Evolutionary conservation across 1,284 basidiomycete species (phyloP), one percentile per base, ranked within the genome.

Genomic region (Puccinia novopanici): DNA sequence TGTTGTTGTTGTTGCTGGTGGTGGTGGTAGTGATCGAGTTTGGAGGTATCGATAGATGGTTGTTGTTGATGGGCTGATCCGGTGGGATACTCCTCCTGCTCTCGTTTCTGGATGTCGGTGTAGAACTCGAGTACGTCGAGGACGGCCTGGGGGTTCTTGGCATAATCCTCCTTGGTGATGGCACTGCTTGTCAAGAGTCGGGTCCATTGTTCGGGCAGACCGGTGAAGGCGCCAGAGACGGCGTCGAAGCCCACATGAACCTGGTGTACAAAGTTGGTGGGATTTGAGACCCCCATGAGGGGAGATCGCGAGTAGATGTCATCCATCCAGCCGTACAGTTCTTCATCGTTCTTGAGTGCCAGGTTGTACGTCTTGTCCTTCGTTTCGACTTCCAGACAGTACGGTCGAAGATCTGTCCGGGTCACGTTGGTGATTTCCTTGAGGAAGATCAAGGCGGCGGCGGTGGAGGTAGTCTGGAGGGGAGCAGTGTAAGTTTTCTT

Each of bases 161-260:
- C 94, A 82, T 98, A 98, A 86, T 99, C 96, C 87, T 98, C 96
- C 80, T 94, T 92, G 1, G 96, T 98, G 86, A 99, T 98, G 50
- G 95, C 95, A 3, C 93, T 95, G 83, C 95, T 95, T 6, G 94
- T 98, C 83, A 99, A 89, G 24, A 99, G 89, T 83, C 95, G 93
- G 84, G 91, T 93, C 96, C 96, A 99, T 88, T 96, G 94, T 76
- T 98, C 94, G 2, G 96, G 96, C 84, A 99, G 90, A 76, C 96
- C 96, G 8, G 94, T 98, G 86, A 98, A 98, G 9, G 91, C 94
- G 19, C 96, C 95, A 54, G 92, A 92, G 67, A 94, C 89, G 0
- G 95, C 93, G 86, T 99, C 96, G 84, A 97, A 98, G 8, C 95
- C 95, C 82, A 99, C 96, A 86, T 99, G 96, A 2, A 98, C 94